A percentile compares a stretch with the other conserved stretches of the same genome.
phyloP scores from a whole-genome alignment of 2,329 filamentous ascomycete genomes.

The Fusarium xyrophilum region DNA sequence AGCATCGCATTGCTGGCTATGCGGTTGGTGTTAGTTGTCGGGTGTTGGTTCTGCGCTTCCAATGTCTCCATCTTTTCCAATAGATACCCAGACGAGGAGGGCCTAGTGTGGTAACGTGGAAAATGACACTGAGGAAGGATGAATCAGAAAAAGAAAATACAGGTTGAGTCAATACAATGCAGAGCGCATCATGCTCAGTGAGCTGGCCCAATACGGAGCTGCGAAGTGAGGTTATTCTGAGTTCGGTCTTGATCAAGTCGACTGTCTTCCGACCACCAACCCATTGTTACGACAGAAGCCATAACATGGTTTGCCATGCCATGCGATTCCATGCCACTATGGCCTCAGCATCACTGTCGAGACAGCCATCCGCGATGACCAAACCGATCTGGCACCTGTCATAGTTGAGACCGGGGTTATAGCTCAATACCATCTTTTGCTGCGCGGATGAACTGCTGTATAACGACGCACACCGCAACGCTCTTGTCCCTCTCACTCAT shows the following conservation, averaged over 20 bases:
- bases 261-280: conserved; percentile 1
- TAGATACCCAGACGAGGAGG: conserved; percentile 8
- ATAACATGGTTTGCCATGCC: conserved; percentile 10
- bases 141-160: conserved; percentile 20
- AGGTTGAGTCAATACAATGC: conserved; percentile 19
- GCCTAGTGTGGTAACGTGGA: not conserved
- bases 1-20: conserved; percentile 22
- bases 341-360: conserved; percentile 31
- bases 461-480: conserved; percentile 32
- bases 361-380: conserved; percentile 8
- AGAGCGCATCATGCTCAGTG: conserved; percentile 28
- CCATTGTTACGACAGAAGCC: conserved; percentile 10
- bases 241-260: conserved; percentile 18
- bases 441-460: conserved; percentile 29
- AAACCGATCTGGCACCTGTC: conserved; percentile 37
- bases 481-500: conserved; percentile 29
- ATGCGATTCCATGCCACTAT: conserved; percentile 19
- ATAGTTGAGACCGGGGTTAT: conserved; percentile 18
- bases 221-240: conserved; percentile 26
- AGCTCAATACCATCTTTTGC: conserved; percentile 14
- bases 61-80: conserved; percentile 18
- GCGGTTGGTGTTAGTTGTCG: conserved; percentile 9
- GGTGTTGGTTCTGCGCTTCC: conserved; percentile 21
- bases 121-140: conserved; percentile 3
- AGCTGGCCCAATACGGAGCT: conserved; percentile 18